Base-by-base conservation (phyloP, 495 filamentous ascomycete genomes). In the Hypoxylon rickii region DNA sequence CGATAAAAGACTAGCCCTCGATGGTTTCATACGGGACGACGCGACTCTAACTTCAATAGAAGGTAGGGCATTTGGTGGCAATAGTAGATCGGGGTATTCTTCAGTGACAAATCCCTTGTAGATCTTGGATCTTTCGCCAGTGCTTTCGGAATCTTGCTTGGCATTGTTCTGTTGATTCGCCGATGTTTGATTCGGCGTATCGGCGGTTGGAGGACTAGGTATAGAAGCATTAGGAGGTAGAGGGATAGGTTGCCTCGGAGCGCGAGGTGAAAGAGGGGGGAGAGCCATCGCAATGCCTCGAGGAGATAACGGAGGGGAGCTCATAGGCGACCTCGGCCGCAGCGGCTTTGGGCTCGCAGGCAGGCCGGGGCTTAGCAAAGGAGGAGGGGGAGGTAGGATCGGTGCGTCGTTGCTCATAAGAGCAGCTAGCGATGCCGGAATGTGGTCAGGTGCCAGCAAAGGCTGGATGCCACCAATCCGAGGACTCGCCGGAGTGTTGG, bases 21-120 rank as follows among this genome's bases (percentile, higher is more conserved):
- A 96, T 16, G 94, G 95, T 61, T 87, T 90, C 73, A 96, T 84
- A n/a, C 94, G 83, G 45, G 93, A 97, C 5, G 95, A 97, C 7
- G 88, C 88, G 6, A 97, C 93, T 61, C 79, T 88, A 19, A 96
- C 86, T 59, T 89, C 83, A 58, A 97, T 83, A 15, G 89, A 86
- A 7, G 90, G 87, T 13, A 98, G 81, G n/a, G 92, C 90, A 68
- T 95, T 92, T 0, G 92, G 92, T n/a, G 91, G 85, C 15, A 97
- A 74, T 19, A 96, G 71, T 16, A 96, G 77, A 40, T 87, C 86
- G 7, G 92, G 90, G 66, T 92, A 92, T 42, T 92, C 86, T 1
- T 94, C 90, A 0, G 87, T 89, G 0, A 89, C 76, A 15, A 96
- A 72, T 12, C 90, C 89, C 69, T 79, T 77, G 54, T 64, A 80